These are phyloP conservation scores for Tricholoma furcatifolium DNA, from an alignment of 768 basidiomycete genomes.

Conservation along the genomic window DNA sequence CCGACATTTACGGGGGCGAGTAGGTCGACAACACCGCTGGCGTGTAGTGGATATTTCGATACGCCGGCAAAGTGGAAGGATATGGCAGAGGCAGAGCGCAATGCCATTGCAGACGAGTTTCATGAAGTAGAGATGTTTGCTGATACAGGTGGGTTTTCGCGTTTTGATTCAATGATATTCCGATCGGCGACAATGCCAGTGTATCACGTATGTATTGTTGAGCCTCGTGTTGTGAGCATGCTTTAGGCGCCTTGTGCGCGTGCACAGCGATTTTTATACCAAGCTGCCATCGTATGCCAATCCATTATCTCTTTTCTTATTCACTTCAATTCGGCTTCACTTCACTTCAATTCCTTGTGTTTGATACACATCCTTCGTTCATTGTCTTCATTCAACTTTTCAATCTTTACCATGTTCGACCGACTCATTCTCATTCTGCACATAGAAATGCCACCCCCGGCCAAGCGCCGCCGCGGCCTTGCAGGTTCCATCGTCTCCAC, in stretches of 20 bases:
- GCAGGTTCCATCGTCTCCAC: conserved; percentile 83
- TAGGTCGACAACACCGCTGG: conserved; percentile 46
- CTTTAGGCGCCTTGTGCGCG: conserved; percentile 3
- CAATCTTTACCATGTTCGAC: conserved; percentile 24
- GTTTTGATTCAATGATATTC: not conserved
- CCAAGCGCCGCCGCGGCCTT: conserved; percentile 78
- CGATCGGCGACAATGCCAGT: not conserved
- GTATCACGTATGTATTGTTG: not conserved
- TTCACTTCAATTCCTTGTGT: too few relatives aligned
- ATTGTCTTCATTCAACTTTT: conserved; percentile 12
- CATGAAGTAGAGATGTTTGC: conserved; percentile 20
- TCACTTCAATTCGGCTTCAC: not conserved
- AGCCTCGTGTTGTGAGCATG: conserved; percentile 8
- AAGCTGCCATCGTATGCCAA: not conserved
- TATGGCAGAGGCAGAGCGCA: conserved; percentile 28
- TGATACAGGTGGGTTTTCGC: conserved; percentile 17
- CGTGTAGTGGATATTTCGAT: conserved; percentile 66
- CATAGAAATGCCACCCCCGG: conserved; percentile 72
- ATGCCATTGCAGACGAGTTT: conserved; percentile 20
- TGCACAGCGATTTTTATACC: conserved; percentile 11
- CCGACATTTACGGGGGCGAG: conserved; percentile 59
- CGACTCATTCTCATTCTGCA: conserved; percentile 46
- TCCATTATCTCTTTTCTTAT: conserved; percentile 3
- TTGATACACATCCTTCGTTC: conserved; percentile 1
- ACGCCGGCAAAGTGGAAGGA: conserved; percentile 65